These are phyloP conservation scores for Trifolium subterraneum DNA, from an alignment of 306 rosid genomes.

Conservation along the genomic window DNA sequence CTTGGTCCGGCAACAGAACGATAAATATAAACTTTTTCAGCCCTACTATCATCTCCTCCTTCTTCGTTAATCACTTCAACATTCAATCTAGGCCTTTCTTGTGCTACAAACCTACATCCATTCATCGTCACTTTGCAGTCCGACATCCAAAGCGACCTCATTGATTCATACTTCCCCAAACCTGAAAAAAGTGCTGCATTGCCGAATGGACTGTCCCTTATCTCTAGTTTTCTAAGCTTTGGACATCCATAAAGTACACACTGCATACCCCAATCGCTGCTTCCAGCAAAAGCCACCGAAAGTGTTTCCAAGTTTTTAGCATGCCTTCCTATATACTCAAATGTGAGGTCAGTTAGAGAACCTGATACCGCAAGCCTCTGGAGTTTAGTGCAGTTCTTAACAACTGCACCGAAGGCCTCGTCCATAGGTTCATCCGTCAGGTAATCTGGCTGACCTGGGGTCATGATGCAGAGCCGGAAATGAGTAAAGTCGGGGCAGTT, in stretches of 20 bases:
- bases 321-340: constrained; percentile 75
- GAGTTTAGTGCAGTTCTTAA: constrained; percentile 76
- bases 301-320: constrained; percentile 83
- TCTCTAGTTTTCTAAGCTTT: constrained; percentile 81
- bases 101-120: constrained; percentile 61
- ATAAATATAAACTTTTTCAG: constrained; percentile 72
- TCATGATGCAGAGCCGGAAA: constrained; percentile 87
- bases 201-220: constrained; percentile 87
- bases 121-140: constrained; percentile 72
- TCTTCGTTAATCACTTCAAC: constrained; percentile 80
- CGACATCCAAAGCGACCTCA: constrained; percentile 94
- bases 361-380: constrained; percentile 84
- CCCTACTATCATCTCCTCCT: constrained; percentile 52
- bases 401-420: constrained; percentile 85
- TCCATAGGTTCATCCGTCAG: constrained; percentile 71
- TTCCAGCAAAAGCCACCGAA: constrained; percentile 86
- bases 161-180: constrained; percentile 68
- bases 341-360: constrained; percentile 69
- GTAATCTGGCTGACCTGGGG: constrained; percentile 71
- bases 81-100: constrained; percentile 76
- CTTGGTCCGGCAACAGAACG: constrained; percentile 87
- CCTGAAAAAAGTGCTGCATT: constrained; percentile 71
- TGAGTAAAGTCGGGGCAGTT: constrained; percentile 86
- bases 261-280: constrained; percentile 79
- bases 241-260: constrained; percentile 79